phyloP scores from a whole-genome alignment of 306 rosid species.

The Begonia peltatifolia region DNA sequence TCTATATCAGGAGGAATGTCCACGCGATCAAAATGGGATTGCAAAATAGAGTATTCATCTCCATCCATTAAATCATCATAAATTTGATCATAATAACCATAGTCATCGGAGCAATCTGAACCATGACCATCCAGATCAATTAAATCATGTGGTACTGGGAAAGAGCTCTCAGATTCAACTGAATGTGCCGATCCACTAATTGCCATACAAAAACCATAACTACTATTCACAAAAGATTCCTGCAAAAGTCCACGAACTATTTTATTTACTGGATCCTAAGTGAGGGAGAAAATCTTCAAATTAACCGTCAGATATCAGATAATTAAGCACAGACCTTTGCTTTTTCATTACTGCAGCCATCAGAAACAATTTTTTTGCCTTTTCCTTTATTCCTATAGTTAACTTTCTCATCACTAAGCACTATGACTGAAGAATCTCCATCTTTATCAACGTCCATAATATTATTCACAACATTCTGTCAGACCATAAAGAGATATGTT shows the following conservation, averaged over 20 bases:
- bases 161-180: constrained; percentile 26
- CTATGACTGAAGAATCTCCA: constrained; percentile 27
- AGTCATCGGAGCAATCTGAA: constrained; percentile 39
- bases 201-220: constrained; percentile 16
- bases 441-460: constrained; percentile 45
- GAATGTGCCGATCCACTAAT: constrained; percentile 22
- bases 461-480: constrained; percentile 28
- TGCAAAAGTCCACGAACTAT: constrained; percentile 7
- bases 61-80: constrained; percentile 40
- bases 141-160: constrained; percentile 22
- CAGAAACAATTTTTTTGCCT: constrained; percentile 19
- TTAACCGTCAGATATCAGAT: constrained; percentile 10
- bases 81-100: constrained; percentile 19
- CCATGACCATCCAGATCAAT: constrained; percentile 31
- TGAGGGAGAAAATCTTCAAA: constrained; percentile 5
- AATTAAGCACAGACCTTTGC: constrained; percentile 32
- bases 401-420: constrained; percentile 26
- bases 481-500: constrained; percentile 5
- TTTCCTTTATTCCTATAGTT: constrained; percentile 39
- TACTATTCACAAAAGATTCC: constrained; percentile 15
- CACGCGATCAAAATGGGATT: constrained; percentile 50
- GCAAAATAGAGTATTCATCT: constrained; percentile 40
- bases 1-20: constrained; percentile 71
- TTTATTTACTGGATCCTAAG: neutral
- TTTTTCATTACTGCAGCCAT: constrained; percentile 24